Evolutionary conservation across 1,284 basidiomycete species (phyloP).

Genomic region (Fomitiporia mediterranea): DNA sequence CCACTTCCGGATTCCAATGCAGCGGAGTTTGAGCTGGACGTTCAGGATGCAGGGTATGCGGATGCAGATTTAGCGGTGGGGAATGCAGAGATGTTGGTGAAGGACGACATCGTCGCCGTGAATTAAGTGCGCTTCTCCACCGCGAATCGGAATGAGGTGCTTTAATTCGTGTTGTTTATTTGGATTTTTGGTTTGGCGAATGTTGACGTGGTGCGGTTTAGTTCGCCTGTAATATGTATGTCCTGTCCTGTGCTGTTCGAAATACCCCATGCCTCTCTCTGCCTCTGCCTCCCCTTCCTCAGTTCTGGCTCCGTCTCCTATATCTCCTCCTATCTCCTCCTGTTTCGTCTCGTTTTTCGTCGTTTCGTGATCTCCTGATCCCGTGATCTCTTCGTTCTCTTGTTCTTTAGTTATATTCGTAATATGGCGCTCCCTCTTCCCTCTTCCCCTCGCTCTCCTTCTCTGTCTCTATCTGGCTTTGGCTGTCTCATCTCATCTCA

Average conservation of each 20-base stretch:
- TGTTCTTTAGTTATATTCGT: neutral
- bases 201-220: neutral
- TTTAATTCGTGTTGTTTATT: constrained; percentile 12
- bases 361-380: constrained; percentile 11
- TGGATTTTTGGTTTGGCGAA: constrained; percentile 16
- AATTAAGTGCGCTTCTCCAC: constrained; percentile 23
- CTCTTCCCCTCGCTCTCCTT: too few relatives aligned
- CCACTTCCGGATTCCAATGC: constrained; percentile 26
- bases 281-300: neutral
- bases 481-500: neutral
- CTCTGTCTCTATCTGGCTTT: neutral
- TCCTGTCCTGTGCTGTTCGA: constrained; percentile 37
- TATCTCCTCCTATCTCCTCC: constrained; percentile 24
- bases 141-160: neutral
- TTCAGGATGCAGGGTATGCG: constrained; percentile 22
- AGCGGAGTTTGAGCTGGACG: constrained; percentile 26
- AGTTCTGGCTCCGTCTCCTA: too few relatives aligned
- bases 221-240: constrained; percentile 17
- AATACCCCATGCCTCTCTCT: constrained; percentile 23
- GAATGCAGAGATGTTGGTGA: constrained; percentile 19
- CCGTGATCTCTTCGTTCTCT: neutral
- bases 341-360: constrained; percentile 22
- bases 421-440: too few relatives aligned
- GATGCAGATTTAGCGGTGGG: constrained; percentile 26
- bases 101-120: constrained; percentile 26